Conservation (phyloP, 108 stramenopile genomes). For the Cylindrotheca fusiformis region DNA sequence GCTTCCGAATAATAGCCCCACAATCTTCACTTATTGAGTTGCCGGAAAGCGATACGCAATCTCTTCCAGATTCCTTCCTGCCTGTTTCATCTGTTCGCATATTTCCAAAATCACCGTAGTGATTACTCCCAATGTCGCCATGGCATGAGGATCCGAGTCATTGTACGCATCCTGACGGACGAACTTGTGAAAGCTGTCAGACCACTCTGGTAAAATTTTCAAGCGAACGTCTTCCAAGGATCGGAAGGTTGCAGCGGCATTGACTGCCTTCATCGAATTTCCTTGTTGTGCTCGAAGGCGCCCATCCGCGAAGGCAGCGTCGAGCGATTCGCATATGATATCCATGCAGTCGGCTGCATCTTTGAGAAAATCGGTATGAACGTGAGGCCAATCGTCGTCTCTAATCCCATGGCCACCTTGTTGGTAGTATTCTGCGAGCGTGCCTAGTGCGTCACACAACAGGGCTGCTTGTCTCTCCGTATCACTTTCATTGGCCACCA, state of each 20-base stretch:
- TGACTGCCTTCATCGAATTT: background rate
- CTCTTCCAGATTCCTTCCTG: background rate
- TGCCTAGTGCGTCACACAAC: background rate
- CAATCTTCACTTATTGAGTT: background rate
- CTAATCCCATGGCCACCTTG: background rate
- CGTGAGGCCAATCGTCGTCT: background rate
- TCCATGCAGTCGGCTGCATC: background rate
- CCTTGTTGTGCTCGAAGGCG: background rate
- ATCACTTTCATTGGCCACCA: background rate
- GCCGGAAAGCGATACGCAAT: slow-evolving; percentile 12
- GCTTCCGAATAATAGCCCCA: no score
- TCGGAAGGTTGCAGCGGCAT: background rate
- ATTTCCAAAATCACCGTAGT: background rate
- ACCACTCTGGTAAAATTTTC: background rate
- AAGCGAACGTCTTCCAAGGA: background rate
- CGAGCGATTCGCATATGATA: background rate
- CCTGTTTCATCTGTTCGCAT: background rate
- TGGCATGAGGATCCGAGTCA: background rate
- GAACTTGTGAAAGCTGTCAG: background rate
- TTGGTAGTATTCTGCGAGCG: background rate
- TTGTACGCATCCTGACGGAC: background rate
- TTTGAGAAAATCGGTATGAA: background rate
- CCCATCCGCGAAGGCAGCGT: background rate
- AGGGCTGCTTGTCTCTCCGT: background rate
- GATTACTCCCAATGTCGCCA: background rate